Evolutionary conservation across 805 yeast species (phyloP), one percentile per base, ranked within the genome.

Genomic region (Scheffersomyces lignosus): DNA sequence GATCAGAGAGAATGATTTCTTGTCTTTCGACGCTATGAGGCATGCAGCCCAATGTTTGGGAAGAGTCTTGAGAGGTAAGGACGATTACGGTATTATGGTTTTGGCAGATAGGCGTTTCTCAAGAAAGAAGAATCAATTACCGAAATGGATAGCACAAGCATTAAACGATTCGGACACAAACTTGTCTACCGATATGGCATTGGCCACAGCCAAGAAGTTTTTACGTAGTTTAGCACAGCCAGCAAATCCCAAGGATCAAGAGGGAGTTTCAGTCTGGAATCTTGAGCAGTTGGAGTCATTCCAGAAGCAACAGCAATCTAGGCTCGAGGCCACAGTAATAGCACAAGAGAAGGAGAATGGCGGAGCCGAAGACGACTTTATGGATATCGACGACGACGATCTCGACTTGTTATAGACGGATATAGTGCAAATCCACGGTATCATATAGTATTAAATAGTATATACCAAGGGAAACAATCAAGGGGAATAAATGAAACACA

Each of bases 21-120:
- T 93, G 26, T 90, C 98, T 8, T 93, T 93, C 72, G 99, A 93
- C 64, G 99, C 99, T 10, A 93, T 93, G 99, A 80, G 99, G 56
- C 99, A 93, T 66, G 99, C 98, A 3, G 98, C 99, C 0, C 99
- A 93, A 62, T 93, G 99, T 64, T 66, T 93, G 54, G 99, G 99
- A 8, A 80, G 99, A 57, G 99, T 93, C 37, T 68, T 93, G 45
- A 79, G 99, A 68, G 99, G 99, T 48, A 93, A 93, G 59, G 97
- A 93, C 56, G 99, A 93, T 68, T 93, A 93, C 60, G 99, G 99
- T 45, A 85, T 93, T 49, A 93, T 93, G 99, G 97, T 93, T 29
- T 66, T 93, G 43, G 99, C 99, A 0, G 99, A 93, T 60, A 73
- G 96, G 48, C 73, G 99, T 57, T 93, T 93, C 60, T 77, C 90